A percentile compares a stretch with the other conserved stretches of the same genome.
phyloP scores from a whole-genome alignment of 2,329 filamentous ascomycete genomes.

The Harringtonia aguacate region DNA sequence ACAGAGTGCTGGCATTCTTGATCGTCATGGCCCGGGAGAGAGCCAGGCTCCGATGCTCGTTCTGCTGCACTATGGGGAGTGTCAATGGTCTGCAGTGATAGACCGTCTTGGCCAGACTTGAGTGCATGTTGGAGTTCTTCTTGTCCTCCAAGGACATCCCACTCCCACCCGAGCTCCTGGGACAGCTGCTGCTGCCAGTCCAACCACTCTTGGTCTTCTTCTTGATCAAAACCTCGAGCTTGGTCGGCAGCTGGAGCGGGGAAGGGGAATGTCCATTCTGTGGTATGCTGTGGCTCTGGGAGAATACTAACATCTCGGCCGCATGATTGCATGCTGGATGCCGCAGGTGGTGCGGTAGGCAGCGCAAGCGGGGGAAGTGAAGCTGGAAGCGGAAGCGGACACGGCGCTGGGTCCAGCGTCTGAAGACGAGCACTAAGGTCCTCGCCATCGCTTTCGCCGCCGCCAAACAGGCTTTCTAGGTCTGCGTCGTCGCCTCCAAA shows the following conservation, averaged over 20 bases:
- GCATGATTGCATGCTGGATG: neutral
- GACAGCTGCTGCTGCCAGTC: neutral
- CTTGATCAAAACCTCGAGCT: neutral
- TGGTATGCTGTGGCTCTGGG: neutral
- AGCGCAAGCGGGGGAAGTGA: neutral
- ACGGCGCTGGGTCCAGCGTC: neutral
- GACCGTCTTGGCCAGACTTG: neutral
- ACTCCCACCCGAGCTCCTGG: neutral
- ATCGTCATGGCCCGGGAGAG: neutral
- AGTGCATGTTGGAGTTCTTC: neutral
- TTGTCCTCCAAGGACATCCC: neutral
- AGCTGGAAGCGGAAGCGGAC: neutral
- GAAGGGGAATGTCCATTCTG: neutral
- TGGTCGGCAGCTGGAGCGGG: neutral
- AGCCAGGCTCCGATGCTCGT: neutral
- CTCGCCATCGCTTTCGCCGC: neutral
- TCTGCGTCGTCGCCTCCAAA: neutral
- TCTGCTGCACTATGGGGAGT: neutral
- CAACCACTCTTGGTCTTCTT: neutral
- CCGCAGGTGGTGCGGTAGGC: neutral
- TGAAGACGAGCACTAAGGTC: neutral
- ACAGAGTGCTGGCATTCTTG: neutral
- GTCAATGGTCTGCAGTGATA: slow-evolving; percentile 1
- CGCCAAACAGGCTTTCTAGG: slow-evolving; percentile 2
- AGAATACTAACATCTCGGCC: slow-evolving; percentile 2